Evolutionary conservation across 352 stramenopile species (phyloP), one percentile per base, ranked within the genome.

Genomic region (Pythium dissotocum): DNA sequence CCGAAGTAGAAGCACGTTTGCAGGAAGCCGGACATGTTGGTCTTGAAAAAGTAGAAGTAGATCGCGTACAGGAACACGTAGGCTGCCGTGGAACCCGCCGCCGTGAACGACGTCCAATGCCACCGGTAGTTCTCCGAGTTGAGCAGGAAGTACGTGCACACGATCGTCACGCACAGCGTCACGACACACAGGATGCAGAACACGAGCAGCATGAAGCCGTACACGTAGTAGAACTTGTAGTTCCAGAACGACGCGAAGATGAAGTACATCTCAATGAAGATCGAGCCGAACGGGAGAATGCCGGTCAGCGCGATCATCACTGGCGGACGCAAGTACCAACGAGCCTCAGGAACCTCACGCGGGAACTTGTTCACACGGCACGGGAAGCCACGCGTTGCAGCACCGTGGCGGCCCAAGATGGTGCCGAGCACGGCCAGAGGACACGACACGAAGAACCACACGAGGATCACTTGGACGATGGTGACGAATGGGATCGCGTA

Each of bases 191-290:
- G 81, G 68, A 99, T 99, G 57, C 97, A 73, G 77, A 99, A 98
- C 21, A 99, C 97, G 54, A 99, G 87, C 63, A 99, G 84, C 79
- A 99, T 96, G 78, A 99, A 99, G 56, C 97, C 97, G 79, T 99
- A 99, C 14, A 99, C 98, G 80, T 99, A 99, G 83, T 99, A 99
- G 80, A 99, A 99, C 83, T 99, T 99, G 93, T 99, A 99, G 79
- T 98, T 99, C 98, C 98, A 99, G 69, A 99, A 98, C 44, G 95
- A 99, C 6, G 98, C 98, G 75, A 99, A 98, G 75, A 99, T 99
- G 87, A 99, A 99, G 82, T 99, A 99, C 79, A 99, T 98, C 83
- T 99, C 98, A 74, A 99, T 99, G 76, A 99, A 99, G 76, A 99
- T 99, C 51, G 91, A 98, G 42, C 97, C 98, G 62, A 99, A 99